Percentiles rank a stretch among this genome's conserved stretches.
Conservation (phyloP, 768 basidiomycete species). For the Hydnomerulius pinastri region DNA sequence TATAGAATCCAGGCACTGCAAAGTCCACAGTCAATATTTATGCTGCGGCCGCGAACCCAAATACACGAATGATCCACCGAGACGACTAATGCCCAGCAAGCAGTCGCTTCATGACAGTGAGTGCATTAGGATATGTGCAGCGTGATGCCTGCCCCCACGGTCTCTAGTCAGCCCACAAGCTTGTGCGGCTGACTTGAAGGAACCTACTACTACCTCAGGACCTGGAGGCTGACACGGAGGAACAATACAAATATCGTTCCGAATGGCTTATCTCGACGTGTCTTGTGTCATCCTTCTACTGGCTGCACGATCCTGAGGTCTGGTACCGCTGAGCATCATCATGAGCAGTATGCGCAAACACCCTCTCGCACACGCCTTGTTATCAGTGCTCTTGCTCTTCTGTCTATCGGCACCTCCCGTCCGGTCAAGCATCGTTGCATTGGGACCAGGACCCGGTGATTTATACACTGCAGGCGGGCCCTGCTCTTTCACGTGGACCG, state of each 20-base stretch:
- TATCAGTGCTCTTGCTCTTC: slow-evolving; percentile 2
- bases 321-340: not conserved
- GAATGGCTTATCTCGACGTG: not conserved
- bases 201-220: not conserved
- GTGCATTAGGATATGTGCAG: no score
- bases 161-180: no score
- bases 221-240: slow-evolving; percentile 10
- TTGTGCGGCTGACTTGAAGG: not conserved
- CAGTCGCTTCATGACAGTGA: no score
- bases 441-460: slow-evolving; percentile 42
- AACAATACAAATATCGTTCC: not conserved
- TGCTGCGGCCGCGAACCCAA: no score
- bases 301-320: not conserved
- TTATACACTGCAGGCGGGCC: slow-evolving; percentile 33
- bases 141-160: no score
- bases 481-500: slow-evolving; percentile 38
- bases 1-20: no score
- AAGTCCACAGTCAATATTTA: no score
- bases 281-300: not conserved
- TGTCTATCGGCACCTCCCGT: slow-evolving; percentile 9
- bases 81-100: no score
- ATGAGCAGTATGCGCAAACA: not conserved
- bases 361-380: not conserved
- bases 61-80: no score
- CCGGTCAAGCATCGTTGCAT: slow-evolving; percentile 29